Conservation (phyloP, 1,139 yeast species). For the Petasospora fabianii region DNA sequence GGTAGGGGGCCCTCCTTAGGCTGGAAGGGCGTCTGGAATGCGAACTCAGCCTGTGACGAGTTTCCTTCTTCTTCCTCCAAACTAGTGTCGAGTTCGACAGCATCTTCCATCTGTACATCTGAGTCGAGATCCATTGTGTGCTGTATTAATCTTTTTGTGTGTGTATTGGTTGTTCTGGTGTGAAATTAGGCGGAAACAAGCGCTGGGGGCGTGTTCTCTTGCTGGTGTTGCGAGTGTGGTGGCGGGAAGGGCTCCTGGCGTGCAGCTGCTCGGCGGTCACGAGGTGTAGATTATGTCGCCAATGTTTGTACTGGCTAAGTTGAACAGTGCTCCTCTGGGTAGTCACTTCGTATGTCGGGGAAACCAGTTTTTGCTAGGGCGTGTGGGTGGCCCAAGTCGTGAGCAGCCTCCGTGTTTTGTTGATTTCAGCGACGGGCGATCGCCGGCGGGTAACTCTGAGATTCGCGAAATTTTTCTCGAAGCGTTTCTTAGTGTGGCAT, state of each 20-base stretch:
- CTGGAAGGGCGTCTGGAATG: constrained; percentile 21
- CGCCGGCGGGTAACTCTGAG: neutral
- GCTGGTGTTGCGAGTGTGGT: neutral
- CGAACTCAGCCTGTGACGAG: constrained; percentile 20
- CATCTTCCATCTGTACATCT: constrained; percentile 72
- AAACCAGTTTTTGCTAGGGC: neutral
- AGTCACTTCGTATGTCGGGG: too few relatives aligned
- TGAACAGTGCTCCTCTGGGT: too few relatives aligned
- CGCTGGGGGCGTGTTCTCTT: neutral
- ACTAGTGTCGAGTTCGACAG: constrained; percentile 46
- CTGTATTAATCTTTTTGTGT: neutral
- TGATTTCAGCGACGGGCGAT: neutral
- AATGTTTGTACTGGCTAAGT: too few relatives aligned
- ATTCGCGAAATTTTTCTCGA: too few relatives aligned
- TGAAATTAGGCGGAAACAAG: neutral
- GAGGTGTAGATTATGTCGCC: too few relatives aligned
- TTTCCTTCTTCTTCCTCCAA: constrained; percentile 32
- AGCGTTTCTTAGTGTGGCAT: too few relatives aligned
- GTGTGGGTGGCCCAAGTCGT: neutral
- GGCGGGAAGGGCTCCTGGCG: too few relatives aligned
- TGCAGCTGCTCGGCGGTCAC: too few relatives aligned
- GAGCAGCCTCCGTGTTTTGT: neutral
- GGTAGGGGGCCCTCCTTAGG: constrained; percentile 36
- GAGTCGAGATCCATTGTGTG: constrained; percentile 56
- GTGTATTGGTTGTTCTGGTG: neutral